Conservation (phyloP, 1,284 basidiomycete species). For the Erythrobasidium hasegawianum region DNA sequence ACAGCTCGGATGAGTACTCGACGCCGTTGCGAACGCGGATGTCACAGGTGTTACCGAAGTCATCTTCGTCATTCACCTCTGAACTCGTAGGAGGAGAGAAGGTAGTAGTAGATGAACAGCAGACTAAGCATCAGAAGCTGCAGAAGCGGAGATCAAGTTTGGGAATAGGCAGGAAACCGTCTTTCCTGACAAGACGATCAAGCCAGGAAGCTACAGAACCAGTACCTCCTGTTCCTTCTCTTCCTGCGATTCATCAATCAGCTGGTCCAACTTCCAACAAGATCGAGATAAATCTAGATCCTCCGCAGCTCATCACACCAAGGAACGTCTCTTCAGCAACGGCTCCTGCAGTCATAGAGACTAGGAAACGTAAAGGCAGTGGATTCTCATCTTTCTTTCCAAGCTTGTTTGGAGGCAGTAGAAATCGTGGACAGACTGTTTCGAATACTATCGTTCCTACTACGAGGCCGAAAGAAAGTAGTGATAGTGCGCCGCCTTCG, state of each 20-base stretch:
- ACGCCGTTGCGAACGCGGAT: too few species aligned
- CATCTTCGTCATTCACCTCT: too few species aligned
- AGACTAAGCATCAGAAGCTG: neutral
- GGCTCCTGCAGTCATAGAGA: constrained; percentile 3
- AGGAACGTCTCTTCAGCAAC: constrained; percentile 21
- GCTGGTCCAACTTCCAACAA: neutral
- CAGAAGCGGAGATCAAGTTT: constrained; percentile 22
- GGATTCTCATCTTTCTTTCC: constrained; percentile 11
- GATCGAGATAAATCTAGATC: too few species aligned
- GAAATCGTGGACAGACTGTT: neutral
- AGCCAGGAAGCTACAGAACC: neutral
- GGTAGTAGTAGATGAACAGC: too few species aligned
- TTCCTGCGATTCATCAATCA: neutral
- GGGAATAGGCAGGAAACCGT: constrained; percentile 12
- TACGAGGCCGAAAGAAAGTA: neutral
- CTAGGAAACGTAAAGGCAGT: constrained; percentile 5
- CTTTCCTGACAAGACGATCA: neutral
- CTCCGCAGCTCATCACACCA: neutral
- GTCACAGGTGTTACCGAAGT: too few species aligned
- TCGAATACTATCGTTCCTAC: neutral
- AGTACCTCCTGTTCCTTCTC: neutral
- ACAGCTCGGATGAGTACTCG: too few species aligned
- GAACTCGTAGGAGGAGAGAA: too few species aligned
- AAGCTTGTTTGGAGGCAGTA: constrained; percentile 5
- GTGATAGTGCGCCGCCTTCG: neutral